Evolutionary conservation across 2,329 filamentous ascomycete species (phyloP).

Genomic region (Clarireedia sp.): DNA sequence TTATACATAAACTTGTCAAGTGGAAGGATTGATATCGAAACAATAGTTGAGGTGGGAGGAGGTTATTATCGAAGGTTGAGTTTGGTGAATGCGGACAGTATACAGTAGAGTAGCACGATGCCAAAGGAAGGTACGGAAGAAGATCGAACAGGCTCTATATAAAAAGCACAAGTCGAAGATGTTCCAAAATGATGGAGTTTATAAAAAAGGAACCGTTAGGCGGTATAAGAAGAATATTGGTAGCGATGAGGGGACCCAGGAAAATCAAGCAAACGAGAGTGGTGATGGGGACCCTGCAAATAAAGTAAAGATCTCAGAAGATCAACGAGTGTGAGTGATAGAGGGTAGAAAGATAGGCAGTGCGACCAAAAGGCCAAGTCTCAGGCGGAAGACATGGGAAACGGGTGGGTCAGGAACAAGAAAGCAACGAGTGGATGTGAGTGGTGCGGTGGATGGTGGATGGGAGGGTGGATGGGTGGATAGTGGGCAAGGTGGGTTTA

Average conservation of each 20-base stretch:
- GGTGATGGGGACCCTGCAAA: constrained; percentile 29
- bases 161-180: constrained; percentile 29
- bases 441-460: constrained; percentile 6
- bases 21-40: constrained; percentile 5
- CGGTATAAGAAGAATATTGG: constrained; percentile 30
- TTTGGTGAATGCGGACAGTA: neutral
- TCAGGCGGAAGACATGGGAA: constrained; percentile 15
- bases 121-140: constrained; percentile 31
- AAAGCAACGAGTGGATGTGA: constrained; percentile 12
- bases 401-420: constrained; percentile 24
- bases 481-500: neutral
- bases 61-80: constrained; percentile 20
- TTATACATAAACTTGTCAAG: constrained; percentile 28
- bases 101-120: constrained; percentile 26
- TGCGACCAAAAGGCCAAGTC: constrained; percentile 21
- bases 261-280: constrained; percentile 25
- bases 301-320: constrained; percentile 28
- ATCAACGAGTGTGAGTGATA: constrained; percentile 26
- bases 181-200: constrained; percentile 28
- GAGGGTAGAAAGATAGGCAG: constrained; percentile 26
- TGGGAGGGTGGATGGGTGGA: neutral
- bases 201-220: constrained; percentile 28
- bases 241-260: constrained; percentile 25
- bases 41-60: constrained; percentile 13
- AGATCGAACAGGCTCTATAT: constrained; percentile 25